phyloP scores from a whole-genome alignment of 805 yeast genomes.

The Schwanniomyces polymorphus region DNA sequence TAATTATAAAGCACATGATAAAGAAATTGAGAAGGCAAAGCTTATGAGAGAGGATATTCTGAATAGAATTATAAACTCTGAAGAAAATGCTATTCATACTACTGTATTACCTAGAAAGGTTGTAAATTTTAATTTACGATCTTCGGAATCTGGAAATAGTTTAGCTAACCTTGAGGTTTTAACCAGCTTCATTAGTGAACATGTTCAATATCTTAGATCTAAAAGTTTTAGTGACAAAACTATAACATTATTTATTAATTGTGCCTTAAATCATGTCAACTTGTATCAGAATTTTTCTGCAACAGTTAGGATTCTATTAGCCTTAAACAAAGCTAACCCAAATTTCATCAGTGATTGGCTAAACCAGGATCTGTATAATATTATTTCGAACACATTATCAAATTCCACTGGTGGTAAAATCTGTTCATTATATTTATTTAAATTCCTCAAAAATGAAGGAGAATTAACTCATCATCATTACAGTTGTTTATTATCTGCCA shows the following conservation, averaged over 20 bases:
- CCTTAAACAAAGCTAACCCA: constrained; percentile 14
- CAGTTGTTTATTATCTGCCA: constrained; percentile 21
- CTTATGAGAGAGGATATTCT: constrained; percentile 9
- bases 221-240: constrained; percentile 13
- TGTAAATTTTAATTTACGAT: constrained; percentile 22
- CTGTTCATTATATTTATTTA: constrained; percentile 23
- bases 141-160: constrained; percentile 29
- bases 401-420: constrained; percentile 26
- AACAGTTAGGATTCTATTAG: constrained; percentile 16
- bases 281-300: constrained; percentile 37
- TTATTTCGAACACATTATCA: constrained; percentile 26
- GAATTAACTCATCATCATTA: constrained; percentile 16
- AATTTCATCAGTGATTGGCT: constrained; percentile 22
- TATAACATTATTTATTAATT: constrained; percentile 30
- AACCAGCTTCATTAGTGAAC: constrained; percentile 19
- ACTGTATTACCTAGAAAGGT: constrained; percentile 17
- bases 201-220: constrained; percentile 18
- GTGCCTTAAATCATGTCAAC: constrained; percentile 34
- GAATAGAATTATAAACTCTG: constrained; percentile 10
- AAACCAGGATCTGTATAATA: constrained; percentile 27
- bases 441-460: constrained; percentile 13
- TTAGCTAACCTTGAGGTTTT: constrained; percentile 28
- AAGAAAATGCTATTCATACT: constrained; percentile 8
- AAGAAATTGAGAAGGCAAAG: constrained; percentile 15
- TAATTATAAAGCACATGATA: constrained; percentile 24